phyloP scores from a whole-genome alignment of 2,329 filamentous ascomycete species.

The Hirsutella rhossiliensis region DNA sequence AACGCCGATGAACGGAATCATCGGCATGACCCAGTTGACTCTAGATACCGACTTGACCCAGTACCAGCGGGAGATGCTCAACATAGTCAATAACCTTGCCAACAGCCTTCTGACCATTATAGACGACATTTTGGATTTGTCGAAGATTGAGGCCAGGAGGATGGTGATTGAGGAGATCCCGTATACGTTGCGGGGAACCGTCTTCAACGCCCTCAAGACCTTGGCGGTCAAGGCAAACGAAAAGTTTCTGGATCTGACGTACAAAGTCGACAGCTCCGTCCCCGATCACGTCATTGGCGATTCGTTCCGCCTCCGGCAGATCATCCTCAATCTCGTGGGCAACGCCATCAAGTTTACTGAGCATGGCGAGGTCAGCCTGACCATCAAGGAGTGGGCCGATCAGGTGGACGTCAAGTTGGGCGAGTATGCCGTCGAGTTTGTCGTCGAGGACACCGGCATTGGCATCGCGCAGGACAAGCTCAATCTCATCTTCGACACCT shows the following conservation, averaged over 20 bases:
- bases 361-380: constrained; percentile 87
- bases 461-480: constrained; percentile 93
- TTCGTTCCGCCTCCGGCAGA: constrained; percentile 89
- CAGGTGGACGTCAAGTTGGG: constrained; percentile 51
- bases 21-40: constrained; percentile 94
- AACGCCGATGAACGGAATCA: constrained; percentile 95
- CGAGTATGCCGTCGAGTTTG: constrained; percentile 91
- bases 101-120: constrained; percentile 97
- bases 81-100: constrained; percentile 92
- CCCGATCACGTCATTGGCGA: constrained; percentile 94
- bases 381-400: constrained; percentile 60
- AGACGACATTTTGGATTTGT: constrained; percentile 66
- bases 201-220: constrained; percentile 95
- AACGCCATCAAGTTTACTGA: constrained; percentile 99
- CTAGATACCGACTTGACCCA: constrained; percentile 90
- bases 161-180: constrained; percentile 99
- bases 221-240: constrained; percentile 96
- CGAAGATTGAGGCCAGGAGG: constrained; percentile 83
- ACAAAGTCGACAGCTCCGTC: constrained; percentile 85
- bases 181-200: constrained; percentile 84
- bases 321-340: constrained; percentile 92
- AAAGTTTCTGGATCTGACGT: constrained; percentile 84
- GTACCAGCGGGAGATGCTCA: constrained; percentile 95
- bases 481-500: constrained; percentile 95
- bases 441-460: constrained; percentile 92